phyloP scores from a whole-genome alignment of 352 stramenopile species.

The Globisporangium spiculum region DNA sequence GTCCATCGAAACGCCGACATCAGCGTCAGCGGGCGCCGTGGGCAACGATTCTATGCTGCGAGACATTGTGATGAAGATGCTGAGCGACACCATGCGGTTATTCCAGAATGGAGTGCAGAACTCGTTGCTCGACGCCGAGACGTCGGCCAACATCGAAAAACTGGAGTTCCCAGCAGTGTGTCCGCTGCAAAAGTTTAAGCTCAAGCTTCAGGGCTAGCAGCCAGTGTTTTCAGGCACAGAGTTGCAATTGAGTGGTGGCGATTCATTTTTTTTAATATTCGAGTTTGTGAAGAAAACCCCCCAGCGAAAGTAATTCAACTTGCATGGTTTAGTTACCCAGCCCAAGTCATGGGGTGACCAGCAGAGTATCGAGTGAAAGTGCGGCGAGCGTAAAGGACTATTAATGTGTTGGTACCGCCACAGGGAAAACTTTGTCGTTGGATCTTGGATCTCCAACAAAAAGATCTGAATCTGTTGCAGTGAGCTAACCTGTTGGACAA shows the following conservation, averaged over 20 bases:
- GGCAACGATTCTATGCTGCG: background rate
- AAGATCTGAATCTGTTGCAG: too few relatives aligned
- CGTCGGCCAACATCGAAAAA: background rate
- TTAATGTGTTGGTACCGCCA: background rate
- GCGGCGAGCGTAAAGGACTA: background rate
- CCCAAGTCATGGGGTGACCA: background rate
- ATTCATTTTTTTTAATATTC: background rate
- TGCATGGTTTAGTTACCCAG: background rate
- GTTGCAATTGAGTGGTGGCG: background rate
- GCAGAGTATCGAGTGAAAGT: background rate
- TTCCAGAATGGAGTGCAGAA: slow-evolving; percentile 11
- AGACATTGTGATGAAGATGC: slow-evolving; percentile 5
- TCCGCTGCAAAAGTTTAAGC: slow-evolving; percentile 6
- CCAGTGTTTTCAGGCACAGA: background rate
- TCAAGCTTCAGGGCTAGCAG: background rate
- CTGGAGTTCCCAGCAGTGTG: background rate
- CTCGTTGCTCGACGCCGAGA: background rate
- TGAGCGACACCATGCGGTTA: slow-evolving; percentile 12
- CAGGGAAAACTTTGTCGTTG: background rate
- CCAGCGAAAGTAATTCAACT: background rate
- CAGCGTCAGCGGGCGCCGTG: background rate
- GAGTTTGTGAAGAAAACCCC: background rate
- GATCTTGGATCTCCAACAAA: background rate
- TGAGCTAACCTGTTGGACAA: too few relatives aligned
- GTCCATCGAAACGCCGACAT: background rate